These are phyloP conservation scores for Panicum virgatum DNA, from an alignment of 202 grass and related monocot species.

Conservation along the genomic window DNA sequence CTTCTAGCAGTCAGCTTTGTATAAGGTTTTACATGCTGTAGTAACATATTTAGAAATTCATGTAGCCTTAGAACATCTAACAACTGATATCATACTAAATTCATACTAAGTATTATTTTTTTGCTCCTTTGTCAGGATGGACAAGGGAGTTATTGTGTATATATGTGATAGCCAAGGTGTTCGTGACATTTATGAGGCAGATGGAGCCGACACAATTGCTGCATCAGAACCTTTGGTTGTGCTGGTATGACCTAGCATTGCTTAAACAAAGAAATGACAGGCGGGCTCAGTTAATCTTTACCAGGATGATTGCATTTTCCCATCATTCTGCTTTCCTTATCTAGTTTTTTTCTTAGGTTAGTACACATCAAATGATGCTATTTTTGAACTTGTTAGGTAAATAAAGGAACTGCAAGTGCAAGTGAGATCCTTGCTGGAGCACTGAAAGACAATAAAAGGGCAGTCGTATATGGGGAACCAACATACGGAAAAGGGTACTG, in stretches of 20 bases:
- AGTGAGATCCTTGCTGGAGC: conserved; percentile 97
- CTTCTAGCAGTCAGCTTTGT: no score
- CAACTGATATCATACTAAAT: not conserved
- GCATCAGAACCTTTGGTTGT: conserved; percentile 91
- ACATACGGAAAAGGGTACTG: conserved; percentile 93
- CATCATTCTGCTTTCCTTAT: not conserved
- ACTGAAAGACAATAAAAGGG: conserved; percentile 93
- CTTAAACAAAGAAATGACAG: not conserved
- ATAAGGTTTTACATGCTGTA: not conserved
- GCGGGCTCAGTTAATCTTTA: not conserved
- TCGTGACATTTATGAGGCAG: conserved; percentile 97
- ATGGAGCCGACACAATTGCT: conserved; percentile 71
- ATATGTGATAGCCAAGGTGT: conserved; percentile 91
- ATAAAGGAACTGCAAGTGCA: conserved; percentile 98
- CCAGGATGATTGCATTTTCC: not conserved
- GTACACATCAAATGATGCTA: conserved; percentile 5
- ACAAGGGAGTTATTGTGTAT: conserved; percentile 98
- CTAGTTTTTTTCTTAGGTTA: not conserved
- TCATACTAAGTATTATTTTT: not conserved
- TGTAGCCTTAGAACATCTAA: not conserved
- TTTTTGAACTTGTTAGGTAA: conserved; percentile 63
- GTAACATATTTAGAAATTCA: not conserved
- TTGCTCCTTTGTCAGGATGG: conserved; percentile 62
- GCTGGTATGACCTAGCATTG: conserved; percentile 72
- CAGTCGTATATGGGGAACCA: conserved; percentile 88